Evolutionary conservation across 2,329 filamentous ascomycete species (phyloP).

Genomic region (Ophiostoma pallidulum): DNA sequence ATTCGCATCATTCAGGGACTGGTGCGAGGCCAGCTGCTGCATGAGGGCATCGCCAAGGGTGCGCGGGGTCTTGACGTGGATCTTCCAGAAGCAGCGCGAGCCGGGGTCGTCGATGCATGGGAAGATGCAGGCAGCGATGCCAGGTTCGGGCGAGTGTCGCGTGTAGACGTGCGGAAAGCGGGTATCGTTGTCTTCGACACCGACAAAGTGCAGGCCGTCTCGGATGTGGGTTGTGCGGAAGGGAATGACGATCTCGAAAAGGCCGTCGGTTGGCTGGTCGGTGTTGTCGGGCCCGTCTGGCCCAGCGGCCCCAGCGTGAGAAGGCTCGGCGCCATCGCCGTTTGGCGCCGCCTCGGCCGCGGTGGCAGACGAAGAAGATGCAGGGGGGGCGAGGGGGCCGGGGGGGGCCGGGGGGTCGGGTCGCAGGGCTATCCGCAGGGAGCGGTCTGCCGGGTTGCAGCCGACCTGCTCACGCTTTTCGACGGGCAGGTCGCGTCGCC

Average conservation of each 20-base stretch:
- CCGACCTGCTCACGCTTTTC: slow-evolving; percentile 45
- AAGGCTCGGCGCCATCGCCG: background rate
- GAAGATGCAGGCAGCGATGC: slow-evolving; percentile 77
- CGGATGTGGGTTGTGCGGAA: slow-evolving; percentile 67
- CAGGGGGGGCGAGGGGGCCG: too few species aligned
- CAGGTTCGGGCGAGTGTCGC: slow-evolving; percentile 66
- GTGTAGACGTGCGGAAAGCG: slow-evolving; percentile 91
- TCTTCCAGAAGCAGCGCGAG: slow-evolving; percentile 69
- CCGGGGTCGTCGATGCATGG: slow-evolving; percentile 84
- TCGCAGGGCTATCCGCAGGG: slow-evolving; percentile 34
- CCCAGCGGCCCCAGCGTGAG: background rate
- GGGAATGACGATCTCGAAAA: slow-evolving; percentile 51
- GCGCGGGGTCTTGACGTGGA: slow-evolving; percentile 76
- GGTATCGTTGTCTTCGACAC: slow-evolving; percentile 66
- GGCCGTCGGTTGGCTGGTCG: slow-evolving; percentile 14
- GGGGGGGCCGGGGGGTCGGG: slow-evolving; percentile 21
- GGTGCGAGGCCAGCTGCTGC: slow-evolving; percentile 36
- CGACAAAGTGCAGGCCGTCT: slow-evolving; percentile 88
- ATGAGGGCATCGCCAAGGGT: slow-evolving; percentile 71
- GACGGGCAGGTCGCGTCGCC: slow-evolving; percentile 44
- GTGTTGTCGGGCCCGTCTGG: too few species aligned
- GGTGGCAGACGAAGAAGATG: background rate
- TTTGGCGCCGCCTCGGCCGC: background rate
- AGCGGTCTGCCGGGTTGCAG: slow-evolving; percentile 47
- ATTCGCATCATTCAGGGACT: slow-evolving; percentile 16